Evolutionary conservation across 2,329 filamentous ascomycete species (phyloP).

Genomic region (Fusarium globosum): DNA sequence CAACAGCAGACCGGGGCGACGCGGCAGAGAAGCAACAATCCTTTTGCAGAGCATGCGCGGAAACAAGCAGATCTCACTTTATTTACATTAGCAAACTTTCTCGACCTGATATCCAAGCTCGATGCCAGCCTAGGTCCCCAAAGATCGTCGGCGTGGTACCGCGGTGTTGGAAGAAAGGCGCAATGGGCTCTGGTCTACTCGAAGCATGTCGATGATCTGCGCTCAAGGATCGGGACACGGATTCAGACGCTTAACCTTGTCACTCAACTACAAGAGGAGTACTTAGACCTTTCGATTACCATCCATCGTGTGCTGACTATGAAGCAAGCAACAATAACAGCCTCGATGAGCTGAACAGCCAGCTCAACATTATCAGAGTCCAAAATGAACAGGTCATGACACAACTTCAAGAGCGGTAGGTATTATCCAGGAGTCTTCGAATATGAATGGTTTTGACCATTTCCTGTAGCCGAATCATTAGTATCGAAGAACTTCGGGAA

Average conservation of each 20-base stretch:
- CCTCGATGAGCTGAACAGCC: not conserved
- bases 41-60: not conserved
- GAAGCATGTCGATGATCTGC: not conserved
- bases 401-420: not conserved
- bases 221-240: not conserved
- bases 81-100: not conserved
- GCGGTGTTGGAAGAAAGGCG: not conserved
- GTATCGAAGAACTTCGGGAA: not conserved
- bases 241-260: not conserved
- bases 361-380: not conserved
- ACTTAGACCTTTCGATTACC: accelerated
- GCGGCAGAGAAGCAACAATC: not conserved
- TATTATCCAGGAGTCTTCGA: accelerated
- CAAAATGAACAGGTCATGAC: not conserved
- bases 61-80: not conserved
- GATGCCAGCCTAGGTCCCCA: not conserved
- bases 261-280: not conserved
- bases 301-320: not conserved
- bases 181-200: not conserved
- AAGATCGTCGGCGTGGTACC: not conserved
- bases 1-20: not conserved
- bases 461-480: not conserved
- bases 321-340: not conserved
- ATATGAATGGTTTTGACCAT: accelerated
- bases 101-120: not conserved